Evolutionary conservation across 345 rosid species (phyloP), one percentile per base, ranked within the genome.

Genomic region (Anastatica hierochuntica): DNA sequence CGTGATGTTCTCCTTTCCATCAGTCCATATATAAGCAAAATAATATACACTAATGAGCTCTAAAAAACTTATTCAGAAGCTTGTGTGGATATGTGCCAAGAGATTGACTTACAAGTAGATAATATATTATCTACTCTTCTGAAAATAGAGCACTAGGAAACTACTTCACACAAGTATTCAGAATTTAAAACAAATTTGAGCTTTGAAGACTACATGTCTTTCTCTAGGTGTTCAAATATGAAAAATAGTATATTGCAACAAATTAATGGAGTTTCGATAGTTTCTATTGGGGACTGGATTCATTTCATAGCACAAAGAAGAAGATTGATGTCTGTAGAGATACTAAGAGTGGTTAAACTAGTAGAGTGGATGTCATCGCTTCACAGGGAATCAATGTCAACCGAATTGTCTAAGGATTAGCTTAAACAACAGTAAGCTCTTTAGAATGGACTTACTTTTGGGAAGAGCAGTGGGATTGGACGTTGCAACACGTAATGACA

Each of bases 301-400:
- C 99, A 94, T 79, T 75, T 94, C 30, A 72, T 92, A 9, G 89
- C 78, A 15, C 87, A 85, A 43, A 97, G 97, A 45, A 88, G 97
- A 81, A 79, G 83, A 70, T 73, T 82, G 27, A 95, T 94, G 3
- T 95, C 69, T 27, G 82, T 61, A 15, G 99, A 83, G 83, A 77
- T 88, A 51, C 66, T 94, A 23, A 83, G 88, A 67, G 84, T 76
- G 66, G 44, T 88, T 21, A 94, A 72, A 59, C 81, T 79, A 69
- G 84, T 92, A 0, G 88, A 94, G 13, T 94, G 99, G 99, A 50
- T 40, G 62, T 96, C 97, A 6, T 82, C 89, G 53, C 83, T 94
- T 5, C 80, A 85, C 71, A 88, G 99, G 97, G 88, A 85, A 67
- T 72, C 89, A 10, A 77, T 88, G 85, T 83, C 90, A 4, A 76